phyloP scores from a whole-genome alignment of 257 asterid genomes.

The Echium plantagineum region DNA sequence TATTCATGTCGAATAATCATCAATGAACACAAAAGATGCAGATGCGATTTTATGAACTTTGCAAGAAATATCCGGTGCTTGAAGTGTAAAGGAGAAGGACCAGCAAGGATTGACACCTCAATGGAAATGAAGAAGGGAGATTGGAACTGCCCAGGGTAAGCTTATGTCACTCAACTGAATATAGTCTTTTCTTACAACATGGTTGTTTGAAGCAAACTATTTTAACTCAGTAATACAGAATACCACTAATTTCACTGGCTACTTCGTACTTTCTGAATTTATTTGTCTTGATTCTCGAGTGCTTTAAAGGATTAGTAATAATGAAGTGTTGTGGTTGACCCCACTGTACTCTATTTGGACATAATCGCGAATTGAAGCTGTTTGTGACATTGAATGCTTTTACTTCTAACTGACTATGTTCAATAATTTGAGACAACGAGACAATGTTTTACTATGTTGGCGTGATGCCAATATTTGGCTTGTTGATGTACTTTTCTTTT shows the following conservation, averaged over 20 bases:
- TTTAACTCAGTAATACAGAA: background rate
- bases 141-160: slow-evolving; percentile 77
- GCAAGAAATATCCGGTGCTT: slow-evolving; percentile 53
- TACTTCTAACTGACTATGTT: too few species aligned
- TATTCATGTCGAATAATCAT: background rate
- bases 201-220: background rate
- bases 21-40: slow-evolving; percentile 24
- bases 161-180: background rate
- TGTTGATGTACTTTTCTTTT: slow-evolving; percentile 1
- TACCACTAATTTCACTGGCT: background rate
- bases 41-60: slow-evolving; percentile 79
- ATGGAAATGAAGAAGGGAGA: slow-evolving; percentile 61
- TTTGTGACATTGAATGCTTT: too few species aligned
- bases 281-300: background rate
- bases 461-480: background rate
- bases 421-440: too few species aligned
- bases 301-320: background rate
- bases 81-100: slow-evolving; percentile 46
- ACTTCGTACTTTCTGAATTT: background rate
- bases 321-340: background rate
- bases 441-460: too few species aligned
- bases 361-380: too few species aligned
- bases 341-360: too few species aligned
- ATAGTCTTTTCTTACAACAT: background rate
- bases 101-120: slow-evolving; percentile 17